Percentiles rank a stretch among this genome's conserved stretches.
phyloP scores from a whole-genome alignment of 768 basidiomycete genomes.

The Hericium alpestre region DNA sequence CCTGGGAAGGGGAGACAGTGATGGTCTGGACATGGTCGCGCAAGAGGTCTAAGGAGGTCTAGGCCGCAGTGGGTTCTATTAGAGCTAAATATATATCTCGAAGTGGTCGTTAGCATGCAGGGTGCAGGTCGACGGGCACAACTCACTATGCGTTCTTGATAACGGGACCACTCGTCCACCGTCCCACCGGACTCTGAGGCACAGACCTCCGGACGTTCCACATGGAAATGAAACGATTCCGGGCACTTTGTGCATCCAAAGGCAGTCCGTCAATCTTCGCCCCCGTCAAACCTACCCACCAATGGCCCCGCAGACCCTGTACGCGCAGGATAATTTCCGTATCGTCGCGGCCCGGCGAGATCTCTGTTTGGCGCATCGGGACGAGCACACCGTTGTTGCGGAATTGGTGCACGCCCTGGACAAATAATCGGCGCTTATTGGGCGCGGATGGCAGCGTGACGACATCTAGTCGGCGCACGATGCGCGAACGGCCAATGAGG shows the following conservation, averaged over 20 bases:
- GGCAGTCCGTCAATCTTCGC: constrained; percentile 6
- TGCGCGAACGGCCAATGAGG: constrained; percentile 9
- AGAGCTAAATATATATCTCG: no score
- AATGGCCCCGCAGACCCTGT: constrained; percentile 11
- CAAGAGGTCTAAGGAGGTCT: no score
- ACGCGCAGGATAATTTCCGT: constrained; percentile 13
- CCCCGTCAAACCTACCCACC: constrained; percentile 11
- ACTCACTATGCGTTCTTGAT: not conserved
- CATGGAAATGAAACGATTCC: constrained; percentile 3
- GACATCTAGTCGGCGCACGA: constrained; percentile 12
- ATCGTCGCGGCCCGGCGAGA: constrained; percentile 11
- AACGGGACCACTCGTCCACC: not conserved
- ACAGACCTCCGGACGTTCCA: constrained; percentile 10
- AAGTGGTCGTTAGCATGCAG: not conserved
- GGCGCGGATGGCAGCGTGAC: constrained; percentile 1
- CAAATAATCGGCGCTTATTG: constrained; percentile 7
- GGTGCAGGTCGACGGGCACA: not conserved
- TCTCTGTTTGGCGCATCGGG: constrained; percentile 4
- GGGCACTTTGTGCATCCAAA: constrained; percentile 3
- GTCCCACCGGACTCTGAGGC: not conserved
- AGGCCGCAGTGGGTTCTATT: no score
- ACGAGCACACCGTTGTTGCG: constrained; percentile 6
- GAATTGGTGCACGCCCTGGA: constrained; percentile 4
- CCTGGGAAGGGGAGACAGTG: no score
- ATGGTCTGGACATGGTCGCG: no score